Base-by-base conservation (phyloP, 2,329 filamentous ascomycete species). In the Monosporascus ibericus region DNA sequence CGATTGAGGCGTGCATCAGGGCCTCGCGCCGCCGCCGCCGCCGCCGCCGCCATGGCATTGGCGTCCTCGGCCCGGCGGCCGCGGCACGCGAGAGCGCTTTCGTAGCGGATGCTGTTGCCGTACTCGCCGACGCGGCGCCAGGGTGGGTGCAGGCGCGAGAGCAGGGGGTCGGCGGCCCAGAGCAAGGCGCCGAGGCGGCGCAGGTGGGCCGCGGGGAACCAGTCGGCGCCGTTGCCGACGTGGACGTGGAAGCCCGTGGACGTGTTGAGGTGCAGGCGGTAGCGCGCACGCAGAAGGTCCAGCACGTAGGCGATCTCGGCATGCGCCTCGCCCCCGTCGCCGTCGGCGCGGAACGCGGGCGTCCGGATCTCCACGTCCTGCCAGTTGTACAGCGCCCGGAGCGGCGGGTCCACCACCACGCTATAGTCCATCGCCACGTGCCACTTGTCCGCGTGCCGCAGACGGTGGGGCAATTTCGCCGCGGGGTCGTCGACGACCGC, bases 191-290 rank as follows among this genome's bases (percentile, higher is more conserved):
- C 68, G 9, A 66, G 52, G 25, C 68, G 65, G 14, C 66, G 64
- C 14, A 68, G 25, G 0, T 61, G 58, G 11, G 59, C 54, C 9
- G 65, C 46, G 15, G 65, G 58, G 48, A 72, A 65, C 48, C 57
- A 61, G n/a, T 59, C 52, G 15, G 36, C 50, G 0, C 71, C 71
- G 47, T 66, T 67, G 5, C 68, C 70, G 4, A 73, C 58, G 47
- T 73, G 69, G 15, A 73, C 67, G 48, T 71, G 69, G 20, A 73
- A 58, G 8, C 69, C 69, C 27, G 66, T 68, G 1, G 60, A 57
- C 0, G 55, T 34, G 50, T 73, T 73, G 14, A 71, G 58, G 2
- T 68, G 63, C 17, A 67, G 50, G 17, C 68, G 63, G 44, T 68
- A 65, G 1, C 55, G 59, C 6, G 55, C 58, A 2, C 64, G 70